These are phyloP conservation scores for Aspergillus terreus DNA, from an alignment of 2,329 filamentous ascomycete species.

Conservation along the genomic window DNA sequence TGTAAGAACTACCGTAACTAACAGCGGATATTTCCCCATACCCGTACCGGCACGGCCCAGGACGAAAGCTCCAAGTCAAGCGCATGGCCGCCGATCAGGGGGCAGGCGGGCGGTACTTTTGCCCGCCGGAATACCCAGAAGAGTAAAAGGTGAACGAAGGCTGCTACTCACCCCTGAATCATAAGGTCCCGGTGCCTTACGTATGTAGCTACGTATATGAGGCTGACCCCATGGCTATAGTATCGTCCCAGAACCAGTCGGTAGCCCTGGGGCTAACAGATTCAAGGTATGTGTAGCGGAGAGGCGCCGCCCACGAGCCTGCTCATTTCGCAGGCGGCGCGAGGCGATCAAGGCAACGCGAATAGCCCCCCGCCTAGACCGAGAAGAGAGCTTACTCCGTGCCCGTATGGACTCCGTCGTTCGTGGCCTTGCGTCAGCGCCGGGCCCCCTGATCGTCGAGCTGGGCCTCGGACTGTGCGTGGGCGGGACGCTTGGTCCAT, in stretches of 20 bases:
- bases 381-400: too few species aligned
- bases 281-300: background rate
- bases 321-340: too few species aligned
- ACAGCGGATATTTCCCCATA: background rate
- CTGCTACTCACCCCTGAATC: too few species aligned
- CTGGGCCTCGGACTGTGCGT: background rate
- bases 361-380: background rate
- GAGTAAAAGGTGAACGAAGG: slow-evolving; percentile 5
- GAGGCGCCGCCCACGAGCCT: too few species aligned
- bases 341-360: too few species aligned
- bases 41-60: background rate
- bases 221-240: too few species aligned
- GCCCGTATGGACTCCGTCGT: too few species aligned
- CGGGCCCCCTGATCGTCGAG: background rate
- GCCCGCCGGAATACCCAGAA: background rate
- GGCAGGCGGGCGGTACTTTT: slow-evolving; percentile 12
- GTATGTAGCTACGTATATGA: background rate
- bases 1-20: background rate
- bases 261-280: background rate
- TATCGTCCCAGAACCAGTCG: background rate
- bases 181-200: too few species aligned
- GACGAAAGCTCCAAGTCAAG: background rate
- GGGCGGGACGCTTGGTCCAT: slow-evolving; percentile 8
- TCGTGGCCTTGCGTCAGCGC: too few species aligned
- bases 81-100: slow-evolving; percentile 13